Evolutionary conservation across 179 eudicot genomes (phyloP), one percentile per base, ranked within the genome.

Genomic region (Amaranthus tricolor): DNA sequence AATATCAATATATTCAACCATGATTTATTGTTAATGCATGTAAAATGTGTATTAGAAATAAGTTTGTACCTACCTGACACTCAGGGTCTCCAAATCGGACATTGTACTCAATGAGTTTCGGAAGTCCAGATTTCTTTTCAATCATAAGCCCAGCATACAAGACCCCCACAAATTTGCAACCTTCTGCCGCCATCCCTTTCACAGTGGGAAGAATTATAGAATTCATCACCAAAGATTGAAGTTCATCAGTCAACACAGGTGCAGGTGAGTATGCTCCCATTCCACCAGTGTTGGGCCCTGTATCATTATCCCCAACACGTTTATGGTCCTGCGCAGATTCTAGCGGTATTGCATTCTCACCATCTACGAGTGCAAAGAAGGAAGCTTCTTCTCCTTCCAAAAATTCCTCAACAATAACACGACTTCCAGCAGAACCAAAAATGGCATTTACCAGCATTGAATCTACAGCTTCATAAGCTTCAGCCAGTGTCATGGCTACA

Each of bases 251-350:
- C 82, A 94, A 72, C 66, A 94, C 81, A 49, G 98, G 98, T 5
- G 98, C 98, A 1, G 97, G 98, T 64, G 96, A 94, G 78, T 94
- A 94, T 7, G 98, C 98, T 53, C 98, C 98, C 98, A 94, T 94
- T 66, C 98, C 98, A 66, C 98, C 97, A 6, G 98, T 94, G 81
- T 92, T 94, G 21, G 96, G 98, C 52, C 98, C 98, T 5, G 86
- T 86, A 72, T 94, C 98, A 76, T 96, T 94, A 77, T 92, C 97
- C 9, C 97, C 96, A 11, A 94, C 97, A 47, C 98, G 86, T 82
- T 92, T 94, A 85, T 94, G 98, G 81, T 94, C 98, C 76, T 94
- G 98, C 71, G 98, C 96, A 71, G 97, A 94, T 83, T 94, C 98
- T 60, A 94, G 64, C 62, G 98, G 91, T 60, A 94, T 70, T 6